A percentile compares a stretch with the other conserved stretches of the same genome.
These are phyloP conservation scores for Citrus unshiu DNA, from an alignment of 345 rosid genomes.

Conservation along the genomic window DNA sequence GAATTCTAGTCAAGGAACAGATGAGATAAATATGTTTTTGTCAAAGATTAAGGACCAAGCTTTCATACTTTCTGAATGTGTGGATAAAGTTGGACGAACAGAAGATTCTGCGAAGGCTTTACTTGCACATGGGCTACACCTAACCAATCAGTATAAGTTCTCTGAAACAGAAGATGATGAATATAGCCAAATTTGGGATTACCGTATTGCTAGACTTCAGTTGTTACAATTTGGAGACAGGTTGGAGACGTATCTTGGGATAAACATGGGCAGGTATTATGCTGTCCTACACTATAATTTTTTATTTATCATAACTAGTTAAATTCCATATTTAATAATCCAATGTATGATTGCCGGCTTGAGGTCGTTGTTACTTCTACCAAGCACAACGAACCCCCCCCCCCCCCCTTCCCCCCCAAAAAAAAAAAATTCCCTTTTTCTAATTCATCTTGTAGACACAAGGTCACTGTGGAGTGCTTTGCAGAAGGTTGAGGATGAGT, in stretches of 20 bases:
- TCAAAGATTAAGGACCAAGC: slow-evolving; percentile 63
- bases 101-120: slow-evolving; percentile 81
- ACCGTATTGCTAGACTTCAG: slow-evolving; percentile 77
- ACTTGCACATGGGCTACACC: slow-evolving; percentile 61
- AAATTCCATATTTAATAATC: background rate
- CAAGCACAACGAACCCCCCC: too few relatives aligned
- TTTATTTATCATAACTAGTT: background rate
- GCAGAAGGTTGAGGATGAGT: too few relatives aligned
- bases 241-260: slow-evolving; percentile 88
- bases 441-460: too few relatives aligned
- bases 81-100: slow-evolving; percentile 69
- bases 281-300: slow-evolving; percentile 8
- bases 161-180: slow-evolving; percentile 51
- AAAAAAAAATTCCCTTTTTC: background rate
- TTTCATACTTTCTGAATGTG: slow-evolving; percentile 76
- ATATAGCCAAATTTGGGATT: slow-evolving; percentile 57
- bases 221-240: slow-evolving; percentile 77
- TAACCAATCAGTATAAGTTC: slow-evolving; percentile 51
- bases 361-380: too few relatives aligned
- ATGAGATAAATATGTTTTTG: slow-evolving; percentile 56
- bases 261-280: slow-evolving; percentile 97
- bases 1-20: slow-evolving; percentile 53
- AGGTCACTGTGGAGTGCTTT: too few relatives aligned
- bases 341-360: background rate
- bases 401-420: too few relatives aligned